Conservation (phyloP, 176 grass and related monocot species). For the Hordeum vulgare region MorexV3_pseudomolecules_assembly NC_058520.1:39905086-39905585, state of each 20-base stretch:
- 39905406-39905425: constrained; percentile 28
- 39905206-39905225: constrained; percentile 13
- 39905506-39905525: constrained; percentile 31
- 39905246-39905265: neutral
- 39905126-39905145: constrained; percentile 27
- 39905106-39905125: constrained; percentile 32
- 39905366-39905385: constrained; percentile 27
- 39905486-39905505: constrained; percentile 28
- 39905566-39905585: constrained; percentile 24
- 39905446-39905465: constrained; percentile 30
- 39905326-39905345: neutral
- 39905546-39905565: neutral
- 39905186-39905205: constrained; percentile 11
- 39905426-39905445: constrained; percentile 26
- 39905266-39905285: neutral
- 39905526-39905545: constrained; percentile 19
- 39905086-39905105: constrained; percentile 32
- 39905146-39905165: constrained; percentile 11
- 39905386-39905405: constrained; percentile 23
- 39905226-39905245: constrained; percentile 32
- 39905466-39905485: constrained; percentile 16
- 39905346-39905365: constrained; percentile 41
- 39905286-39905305: neutral
- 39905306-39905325: constrained; percentile 5
- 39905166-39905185: constrained; percentile 23